phyloP scores from a whole-genome alignment of 2,329 filamentous ascomycete species.

The Colletotrichum australisinense region DNA sequence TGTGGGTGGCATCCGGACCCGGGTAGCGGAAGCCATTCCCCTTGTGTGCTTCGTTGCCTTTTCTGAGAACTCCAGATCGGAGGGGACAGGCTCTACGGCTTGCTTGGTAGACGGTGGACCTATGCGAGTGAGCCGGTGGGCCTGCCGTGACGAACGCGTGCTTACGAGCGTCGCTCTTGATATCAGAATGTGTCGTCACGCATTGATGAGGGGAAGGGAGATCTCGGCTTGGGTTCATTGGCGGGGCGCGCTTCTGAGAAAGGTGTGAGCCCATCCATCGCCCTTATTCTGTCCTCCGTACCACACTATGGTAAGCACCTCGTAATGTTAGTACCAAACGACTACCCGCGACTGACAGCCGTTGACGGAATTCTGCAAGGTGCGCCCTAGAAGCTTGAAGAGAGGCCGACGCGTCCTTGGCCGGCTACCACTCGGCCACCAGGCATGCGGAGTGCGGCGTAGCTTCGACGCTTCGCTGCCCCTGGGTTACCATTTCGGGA shows the following conservation, averaged over 20 bases:
- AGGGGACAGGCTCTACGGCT: background rate
- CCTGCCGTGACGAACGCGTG: slow-evolving; percentile 1
- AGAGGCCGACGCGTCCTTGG: background rate
- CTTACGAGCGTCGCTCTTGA: slow-evolving; percentile 1
- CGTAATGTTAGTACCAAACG: background rate
- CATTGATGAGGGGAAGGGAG: slow-evolving; percentile 13
- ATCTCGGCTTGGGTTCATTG: background rate
- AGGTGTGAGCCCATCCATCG: slow-evolving; percentile 5
- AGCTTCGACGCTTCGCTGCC: background rate
- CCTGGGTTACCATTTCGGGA: slow-evolving; percentile 26
- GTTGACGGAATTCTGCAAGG: slow-evolving; percentile 2
- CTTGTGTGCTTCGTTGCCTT: slow-evolving; percentile 5
- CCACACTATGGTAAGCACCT: background rate
- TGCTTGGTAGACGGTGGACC: slow-evolving; percentile 15
- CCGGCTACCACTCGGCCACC: background rate
- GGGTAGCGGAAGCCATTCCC: slow-evolving; percentile 20
- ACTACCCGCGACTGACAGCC: background rate
- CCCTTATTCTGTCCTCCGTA: background rate
- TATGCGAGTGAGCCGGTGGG: slow-evolving; percentile 18
- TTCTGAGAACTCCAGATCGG: slow-evolving; percentile 12
- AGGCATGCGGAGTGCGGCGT: background rate
- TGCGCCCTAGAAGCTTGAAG: background rate
- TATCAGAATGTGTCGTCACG: slow-evolving; percentile 10
- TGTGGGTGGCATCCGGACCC: slow-evolving; percentile 25
- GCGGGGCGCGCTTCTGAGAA: background rate